Percentiles rank a stretch among this genome's conserved stretches.
Evolutionary conservation across 192 early-diverging fungal genomes (phyloP).

Genomic region (Entomortierella chlamydospora): DNA sequence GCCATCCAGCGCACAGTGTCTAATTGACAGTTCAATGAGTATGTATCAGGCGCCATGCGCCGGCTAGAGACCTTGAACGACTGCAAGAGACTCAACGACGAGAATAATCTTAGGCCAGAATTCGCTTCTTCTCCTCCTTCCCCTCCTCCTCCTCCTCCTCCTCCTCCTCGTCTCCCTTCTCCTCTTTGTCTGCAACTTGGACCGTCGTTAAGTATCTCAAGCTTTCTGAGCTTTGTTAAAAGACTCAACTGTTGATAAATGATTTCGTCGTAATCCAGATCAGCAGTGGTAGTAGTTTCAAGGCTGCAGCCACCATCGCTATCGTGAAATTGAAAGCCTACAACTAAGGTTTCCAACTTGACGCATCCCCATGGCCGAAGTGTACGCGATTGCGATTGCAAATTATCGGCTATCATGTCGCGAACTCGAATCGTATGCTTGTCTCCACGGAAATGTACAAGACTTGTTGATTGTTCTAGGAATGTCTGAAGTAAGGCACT

Average conservation of each 20-base stretch:
- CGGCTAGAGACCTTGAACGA: not conserved
- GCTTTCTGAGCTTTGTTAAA: not conserved
- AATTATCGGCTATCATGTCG: conserved; percentile 4
- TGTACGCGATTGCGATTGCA: too few species aligned
- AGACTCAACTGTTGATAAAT: conserved; percentile 16
- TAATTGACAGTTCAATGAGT: not conserved
- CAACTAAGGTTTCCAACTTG: conserved; percentile 4
- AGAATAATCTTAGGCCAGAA: not conserved
- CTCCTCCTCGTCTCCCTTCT: not conserved
- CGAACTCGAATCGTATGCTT: not conserved
- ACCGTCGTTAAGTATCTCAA: not conserved
- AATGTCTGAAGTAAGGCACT: not conserved
- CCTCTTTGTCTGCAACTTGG: not conserved
- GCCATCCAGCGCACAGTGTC: conserved; percentile 6
- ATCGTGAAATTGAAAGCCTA: not conserved
- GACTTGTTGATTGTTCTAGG: not conserved
- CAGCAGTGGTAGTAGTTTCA: not conserved
- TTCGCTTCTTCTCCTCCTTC: not conserved
- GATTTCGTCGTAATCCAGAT: not conserved
- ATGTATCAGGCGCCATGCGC: not conserved
- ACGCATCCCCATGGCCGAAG: conserved; percentile 15
- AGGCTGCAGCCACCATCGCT: not conserved
- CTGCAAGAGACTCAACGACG: not conserved
- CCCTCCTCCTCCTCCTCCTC: not conserved
- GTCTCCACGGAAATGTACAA: conserved; percentile 8